Evolutionary conservation across 805 yeast genomes (phyloP), one percentile per base, ranked within the genome.

Genomic region (Yamadazyma nakazawae): DNA sequence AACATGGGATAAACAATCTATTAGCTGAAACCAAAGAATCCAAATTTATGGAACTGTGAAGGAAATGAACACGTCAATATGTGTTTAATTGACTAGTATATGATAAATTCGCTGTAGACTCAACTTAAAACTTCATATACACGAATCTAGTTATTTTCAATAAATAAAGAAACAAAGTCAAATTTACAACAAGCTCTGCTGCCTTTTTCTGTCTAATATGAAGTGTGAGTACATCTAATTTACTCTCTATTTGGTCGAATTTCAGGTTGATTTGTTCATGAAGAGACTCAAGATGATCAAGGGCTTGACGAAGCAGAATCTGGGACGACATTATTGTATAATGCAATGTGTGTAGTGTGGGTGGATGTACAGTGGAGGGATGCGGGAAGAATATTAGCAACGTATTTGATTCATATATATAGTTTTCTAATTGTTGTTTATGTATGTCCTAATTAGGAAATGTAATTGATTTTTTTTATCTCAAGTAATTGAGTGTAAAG

Each of bases 1-100:
- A 69, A 61, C 54, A 70, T 70, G 75, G 71, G 69, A n/a, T 68
- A 53, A 32, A n/a, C 14, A 11, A 16, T 12, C 32, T 28, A 13
- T 28, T 5, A 13, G 3, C n/a, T 28, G 5, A 10, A 13, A 9
- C 32, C 11, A 28, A 13, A 3, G 32, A 28, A 3, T 28, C n/a
- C 32, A 28, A 9, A 21, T 21, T 21, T 28, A 9, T 11, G n/a
- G 32, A 13, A 28, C n/a, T 12, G 12, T 5, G 11, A 13, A 12
- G 32, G 32, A 10, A 28, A 13, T 28, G 32, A 28, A 28, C 32
- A 28, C 3, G 32, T 28, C 32, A 9, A 10, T 13, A 9, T 12
- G 4, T 28, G 32, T 12, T 11, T 13, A 28, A 28, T 9, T 28
- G 32, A 28, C 32, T 28, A 13, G 32, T 5, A 13, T 28, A 28